Base-by-base conservation (phyloP, 139 green algal genomes). In the Micractinium sp. region DNA sequence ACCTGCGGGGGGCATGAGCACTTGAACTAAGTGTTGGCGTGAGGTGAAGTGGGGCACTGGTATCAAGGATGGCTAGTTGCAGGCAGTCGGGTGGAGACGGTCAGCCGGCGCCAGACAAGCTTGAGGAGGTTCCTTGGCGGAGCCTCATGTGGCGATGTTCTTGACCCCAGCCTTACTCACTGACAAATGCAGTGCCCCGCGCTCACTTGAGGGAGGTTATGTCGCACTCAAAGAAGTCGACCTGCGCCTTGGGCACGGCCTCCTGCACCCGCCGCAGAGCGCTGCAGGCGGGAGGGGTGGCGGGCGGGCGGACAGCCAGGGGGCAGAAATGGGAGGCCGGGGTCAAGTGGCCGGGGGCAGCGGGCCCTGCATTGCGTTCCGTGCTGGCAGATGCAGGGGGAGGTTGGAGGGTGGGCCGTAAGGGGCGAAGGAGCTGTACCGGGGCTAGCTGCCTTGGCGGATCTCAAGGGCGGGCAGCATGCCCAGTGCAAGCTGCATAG, bases 1-100 rank as follows among this genome's bases (percentile, higher is more conserved):
- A 93, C 87, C 88, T 93, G 91, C 60, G 23, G 56, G 39, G 47
- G n/a, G n/a, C n/a, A n/a, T n/a, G n/a, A n/a, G n/a, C n/a, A n/a
- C n/a, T n/a, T n/a, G n/a, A n/a, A n/a, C n/a, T n/a, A n/a, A n/a
- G n/a, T n/a, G n/a, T n/a, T n/a, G n/a, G n/a, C n/a, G n/a, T n/a
- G n/a, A n/a, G 60, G 60, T 67, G 60, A 67, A 16, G 16, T 67
- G 60, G 60, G 16, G 15, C 15, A 67, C 60, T 23, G 60, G 60
- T 16, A 67, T 23, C 15, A 14, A 67, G 60, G 15, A 16, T 16
- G 15, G 60, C 60, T 67, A 16, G 60, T 16, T 14, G 60, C 60
- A 67, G 16, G 60, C 60, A 16, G 15, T 14, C 15, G 60, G 16
- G 15, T 16, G 14, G 60, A 14, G 15, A 67, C 60, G 16, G 60